Evolutionary conservation across 139 green algal genomes (phyloP).

Genomic region (Marvania coccoides): DNA sequence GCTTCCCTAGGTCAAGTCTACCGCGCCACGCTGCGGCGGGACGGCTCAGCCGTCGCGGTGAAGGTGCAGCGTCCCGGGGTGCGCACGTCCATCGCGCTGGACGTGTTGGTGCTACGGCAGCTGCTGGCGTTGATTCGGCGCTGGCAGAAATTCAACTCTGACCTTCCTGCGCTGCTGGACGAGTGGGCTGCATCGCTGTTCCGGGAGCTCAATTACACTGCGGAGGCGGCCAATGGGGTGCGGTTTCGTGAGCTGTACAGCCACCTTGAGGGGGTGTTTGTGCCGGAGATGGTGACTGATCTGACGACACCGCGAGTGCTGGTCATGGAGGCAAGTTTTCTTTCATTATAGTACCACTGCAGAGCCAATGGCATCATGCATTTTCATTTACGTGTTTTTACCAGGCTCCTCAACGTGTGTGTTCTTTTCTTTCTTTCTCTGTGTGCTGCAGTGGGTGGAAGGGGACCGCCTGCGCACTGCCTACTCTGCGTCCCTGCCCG

Average conservation of each 20-base stretch:
- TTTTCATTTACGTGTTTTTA: no score
- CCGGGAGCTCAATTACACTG: slow-evolving; percentile 80
- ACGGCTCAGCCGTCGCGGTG: slow-evolving; percentile 51
- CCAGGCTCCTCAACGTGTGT: no score
- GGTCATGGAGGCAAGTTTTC: no score
- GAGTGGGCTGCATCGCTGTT: slow-evolving; percentile 78
- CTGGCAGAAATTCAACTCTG: slow-evolving; percentile 63
- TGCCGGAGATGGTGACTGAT: slow-evolving; percentile 40
- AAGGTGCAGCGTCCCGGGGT: slow-evolving; percentile 86
- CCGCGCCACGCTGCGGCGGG: slow-evolving; percentile 22
- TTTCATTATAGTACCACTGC: no score
- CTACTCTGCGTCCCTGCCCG: background rate
- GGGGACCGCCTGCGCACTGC: slow-evolving; percentile 61
- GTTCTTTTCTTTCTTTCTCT: no score
- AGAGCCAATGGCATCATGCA: no score
- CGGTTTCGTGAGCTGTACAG: slow-evolving; percentile 49
- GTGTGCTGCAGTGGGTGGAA: slow-evolving; percentile 88
- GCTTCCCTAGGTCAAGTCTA: slow-evolving; percentile 76
- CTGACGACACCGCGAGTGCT: slow-evolving; percentile 55
- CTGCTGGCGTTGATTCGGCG: slow-evolving; percentile 7
- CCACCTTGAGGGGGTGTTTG: slow-evolving; percentile 53
- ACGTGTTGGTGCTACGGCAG: slow-evolving; percentile 73
- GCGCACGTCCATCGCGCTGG: slow-evolving; percentile 61
- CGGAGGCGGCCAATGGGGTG: slow-evolving; percentile 65
- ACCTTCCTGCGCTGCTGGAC: slow-evolving; percentile 80